Base-by-base conservation (phyloP, 805 yeast genomes). In the Teunomyces lycoperdinae region DNA sequence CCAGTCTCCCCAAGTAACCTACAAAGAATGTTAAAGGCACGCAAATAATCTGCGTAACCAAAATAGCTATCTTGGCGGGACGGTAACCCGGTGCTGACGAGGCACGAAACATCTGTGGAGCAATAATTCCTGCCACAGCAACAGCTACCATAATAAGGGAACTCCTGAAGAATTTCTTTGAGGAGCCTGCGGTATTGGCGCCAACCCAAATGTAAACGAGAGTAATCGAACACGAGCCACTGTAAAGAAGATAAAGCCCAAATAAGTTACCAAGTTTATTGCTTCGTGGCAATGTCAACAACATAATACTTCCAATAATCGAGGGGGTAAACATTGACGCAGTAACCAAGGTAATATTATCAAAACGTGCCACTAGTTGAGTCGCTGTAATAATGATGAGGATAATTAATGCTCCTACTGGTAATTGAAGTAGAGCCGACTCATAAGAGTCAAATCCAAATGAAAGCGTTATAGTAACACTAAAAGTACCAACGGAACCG, bases 161-260 rank as follows among this genome's bases (percentile, higher is more conserved):
- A 45, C 80, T 79, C 26, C 80, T 74, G 4, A 81, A 74, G 54
- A 82, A 73, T 56, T 85, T 82, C 64, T 87, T 87, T n/a, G 91
- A 85, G 52, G 81, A 79, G 9, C 94, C 94, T 1, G 90, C 83
- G 31, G 83, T 77, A 61, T 86, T 81, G 41, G 83, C 76, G 47
- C 78, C 74, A 50, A 79, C 79, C 87, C 86, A 81, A 4, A 81
- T 76, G 56, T 80, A 81, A 28, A 82, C 68, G 45, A 81, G 69
- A 1, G 85, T 79, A 46, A 79, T 81, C 45, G 79, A 71, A 64
- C 82, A 71, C 28, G 83, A 76, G 38, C 86, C 76, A 55, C 84
- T 71, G 75, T 81, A 70, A 42, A 74, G 68, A 58, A 78, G 57
- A 54, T 80, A 79, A 36, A 80, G 69, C 4, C 79, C 73, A 45